Percentiles rank a stretch among this genome's conserved stretches.
Conservation (phyloP, 495 filamentous ascomycete genomes). For the Neurospora sublineolata region DNA sequence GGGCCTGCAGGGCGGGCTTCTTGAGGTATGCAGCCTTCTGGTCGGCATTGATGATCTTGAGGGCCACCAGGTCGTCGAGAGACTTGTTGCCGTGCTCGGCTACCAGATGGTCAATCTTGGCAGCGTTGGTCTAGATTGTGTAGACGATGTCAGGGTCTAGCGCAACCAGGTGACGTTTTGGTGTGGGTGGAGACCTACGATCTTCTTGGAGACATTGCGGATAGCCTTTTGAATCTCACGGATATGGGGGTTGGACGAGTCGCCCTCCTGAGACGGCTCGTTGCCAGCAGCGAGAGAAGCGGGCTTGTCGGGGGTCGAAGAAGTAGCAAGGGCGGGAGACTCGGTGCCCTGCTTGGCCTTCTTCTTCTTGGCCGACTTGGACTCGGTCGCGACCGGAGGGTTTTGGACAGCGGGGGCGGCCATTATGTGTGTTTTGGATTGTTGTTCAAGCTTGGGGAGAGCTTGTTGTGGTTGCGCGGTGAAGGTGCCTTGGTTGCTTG, state of each 20-base stretch:
- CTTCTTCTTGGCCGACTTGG: constrained; percentile 63
- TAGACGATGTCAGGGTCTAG: constrained; percentile 9
- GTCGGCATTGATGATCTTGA: constrained; percentile 83
- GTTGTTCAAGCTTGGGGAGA: constrained; percentile 1
- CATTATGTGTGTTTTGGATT: constrained; percentile 25
- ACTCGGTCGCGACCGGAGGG: constrained; percentile 33
- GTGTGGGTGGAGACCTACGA: constrained; percentile 45
- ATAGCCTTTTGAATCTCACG: constrained; percentile 80
- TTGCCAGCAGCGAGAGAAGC: constrained; percentile 25
- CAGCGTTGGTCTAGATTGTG: constrained; percentile 50
- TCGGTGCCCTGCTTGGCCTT: constrained; percentile 52
- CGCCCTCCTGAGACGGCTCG: constrained; percentile 40
- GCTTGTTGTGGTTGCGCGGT: not conserved
- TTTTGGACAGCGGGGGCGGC: constrained; percentile 41
- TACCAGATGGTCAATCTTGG: constrained; percentile 68
- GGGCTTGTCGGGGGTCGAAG: constrained; percentile 31
- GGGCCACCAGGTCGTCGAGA: constrained; percentile 71
- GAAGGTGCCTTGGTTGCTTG: not conserved
- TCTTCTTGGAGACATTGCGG: constrained; percentile 78
- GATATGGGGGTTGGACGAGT: constrained; percentile 60
- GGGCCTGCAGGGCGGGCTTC: constrained; percentile 74
- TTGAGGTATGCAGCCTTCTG: constrained; percentile 81
- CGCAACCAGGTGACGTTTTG: not conserved
- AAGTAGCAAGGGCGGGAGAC: constrained; percentile 31
- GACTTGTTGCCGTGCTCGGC: constrained; percentile 63